Conservation (phyloP, 495 filamentous ascomycete species). For the Aspergillus conjunctus region DNA sequence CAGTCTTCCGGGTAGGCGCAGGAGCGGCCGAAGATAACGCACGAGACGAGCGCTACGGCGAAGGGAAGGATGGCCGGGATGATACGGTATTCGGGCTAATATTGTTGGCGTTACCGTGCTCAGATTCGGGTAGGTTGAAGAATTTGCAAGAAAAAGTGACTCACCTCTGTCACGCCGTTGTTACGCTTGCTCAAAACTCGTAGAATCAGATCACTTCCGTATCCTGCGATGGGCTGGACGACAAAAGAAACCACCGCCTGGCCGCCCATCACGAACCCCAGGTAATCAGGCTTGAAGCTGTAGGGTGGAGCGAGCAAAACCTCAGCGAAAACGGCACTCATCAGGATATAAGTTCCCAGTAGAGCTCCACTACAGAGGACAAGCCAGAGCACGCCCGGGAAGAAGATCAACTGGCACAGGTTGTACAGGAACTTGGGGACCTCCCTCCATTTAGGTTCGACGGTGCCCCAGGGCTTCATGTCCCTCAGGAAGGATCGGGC, state of each 20-base stretch:
- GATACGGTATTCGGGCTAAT: slow-evolving; percentile 6
- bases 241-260: slow-evolving; percentile 25
- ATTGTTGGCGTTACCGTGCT: background rate
- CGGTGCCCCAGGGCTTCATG: slow-evolving; percentile 2
- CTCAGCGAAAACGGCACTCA: slow-evolving; percentile 20
- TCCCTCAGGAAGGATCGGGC: slow-evolving; percentile 3
- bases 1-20: background rate
- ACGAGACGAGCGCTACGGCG: background rate
- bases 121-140: background rate
- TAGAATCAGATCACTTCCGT: slow-evolving; percentile 22
- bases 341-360: slow-evolving; percentile 27
- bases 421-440: slow-evolving; percentile 22
- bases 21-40: background rate
- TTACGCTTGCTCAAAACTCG: background rate
- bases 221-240: slow-evolving; percentile 23
- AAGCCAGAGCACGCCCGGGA: slow-evolving; percentile 27
- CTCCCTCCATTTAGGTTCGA: background rate
- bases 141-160: background rate
- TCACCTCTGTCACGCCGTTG: background rate
- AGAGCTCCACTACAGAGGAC: slow-evolving; percentile 24
- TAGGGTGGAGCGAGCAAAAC: slow-evolving; percentile 24
- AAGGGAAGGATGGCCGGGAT: slow-evolving; percentile 5
- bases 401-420: slow-evolving; percentile 15
- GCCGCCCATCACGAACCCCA: slow-evolving; percentile 28
- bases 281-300: slow-evolving; percentile 15